phyloP scores from a whole-genome alignment of 805 yeast species.

The Kluyveromyces lactis region DNA sequence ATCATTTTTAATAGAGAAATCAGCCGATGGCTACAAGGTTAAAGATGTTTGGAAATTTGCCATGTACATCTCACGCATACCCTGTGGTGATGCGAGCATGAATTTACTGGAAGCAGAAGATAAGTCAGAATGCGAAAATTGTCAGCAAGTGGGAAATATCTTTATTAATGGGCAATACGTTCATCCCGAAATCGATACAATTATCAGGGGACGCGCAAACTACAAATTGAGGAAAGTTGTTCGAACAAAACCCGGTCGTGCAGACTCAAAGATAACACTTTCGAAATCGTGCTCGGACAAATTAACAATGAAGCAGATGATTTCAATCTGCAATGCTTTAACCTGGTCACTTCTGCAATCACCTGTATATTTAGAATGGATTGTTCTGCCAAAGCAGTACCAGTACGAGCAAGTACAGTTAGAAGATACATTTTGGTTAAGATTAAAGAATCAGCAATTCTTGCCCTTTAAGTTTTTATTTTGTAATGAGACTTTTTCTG shows the following conservation, averaged over 20 bases:
- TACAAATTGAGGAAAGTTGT: slow-evolving; percentile 53
- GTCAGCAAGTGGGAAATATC: slow-evolving; percentile 11
- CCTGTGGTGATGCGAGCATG: slow-evolving; percentile 90
- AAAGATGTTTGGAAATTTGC: slow-evolving; percentile 39
- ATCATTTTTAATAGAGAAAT: slow-evolving; percentile 8
- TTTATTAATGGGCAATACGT: slow-evolving; percentile 21
- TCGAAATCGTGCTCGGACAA: slow-evolving; percentile 92
- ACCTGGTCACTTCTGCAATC: slow-evolving; percentile 31
- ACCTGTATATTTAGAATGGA: slow-evolving; percentile 33
- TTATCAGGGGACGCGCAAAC: slow-evolving; percentile 56
- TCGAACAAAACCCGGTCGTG: slow-evolving; percentile 88
- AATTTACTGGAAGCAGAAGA: slow-evolving; percentile 21
- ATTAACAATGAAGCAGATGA: slow-evolving; percentile 52
- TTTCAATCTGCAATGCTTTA: slow-evolving; percentile 43
- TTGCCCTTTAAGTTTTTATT: slow-evolving; percentile 9
- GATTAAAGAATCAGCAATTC: background rate
- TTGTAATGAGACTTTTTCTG: slow-evolving; percentile 12
- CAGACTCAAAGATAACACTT: slow-evolving; percentile 60
- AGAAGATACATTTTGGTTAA: slow-evolving; percentile 11
- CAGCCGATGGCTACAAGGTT: slow-evolving; percentile 22
- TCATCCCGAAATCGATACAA: slow-evolving; percentile 17
- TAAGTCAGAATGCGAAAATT: slow-evolving; percentile 8
- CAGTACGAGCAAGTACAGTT: slow-evolving; percentile 3
- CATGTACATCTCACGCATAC: slow-evolving; percentile 63
- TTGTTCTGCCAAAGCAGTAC: slow-evolving; percentile 37